Evolutionary conservation across 768 basidiomycete genomes (phyloP).

Genomic region (Amanita phalloides): DNA sequence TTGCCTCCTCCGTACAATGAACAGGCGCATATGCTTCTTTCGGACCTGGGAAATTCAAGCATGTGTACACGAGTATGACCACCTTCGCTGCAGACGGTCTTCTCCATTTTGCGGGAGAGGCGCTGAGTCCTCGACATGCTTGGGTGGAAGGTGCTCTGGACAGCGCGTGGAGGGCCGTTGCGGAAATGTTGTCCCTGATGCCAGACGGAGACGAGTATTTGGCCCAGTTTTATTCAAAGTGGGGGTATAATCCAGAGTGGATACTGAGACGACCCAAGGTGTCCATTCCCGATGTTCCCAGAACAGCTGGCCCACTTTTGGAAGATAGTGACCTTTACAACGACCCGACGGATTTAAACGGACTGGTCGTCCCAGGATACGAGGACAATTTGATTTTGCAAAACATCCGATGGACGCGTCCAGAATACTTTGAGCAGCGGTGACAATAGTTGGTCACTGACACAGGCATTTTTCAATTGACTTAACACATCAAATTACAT

Average conservation of each 20-base stretch:
- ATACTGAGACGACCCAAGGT: neutral
- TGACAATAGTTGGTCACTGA: too few species aligned
- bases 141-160: slow-evolving; percentile 16
- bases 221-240: neutral
- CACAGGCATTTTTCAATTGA: too few species aligned
- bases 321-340: neutral
- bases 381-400: neutral
- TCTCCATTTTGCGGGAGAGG: slow-evolving; percentile 28
- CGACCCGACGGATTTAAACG: neutral
- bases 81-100: slow-evolving; percentile 10
- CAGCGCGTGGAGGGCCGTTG: slow-evolving; percentile 12
- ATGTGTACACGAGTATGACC: slow-evolving; percentile 14
- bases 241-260: neutral
- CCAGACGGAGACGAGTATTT: neutral
- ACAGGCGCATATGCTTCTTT: slow-evolving; percentile 24
- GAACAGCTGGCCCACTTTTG: neutral
- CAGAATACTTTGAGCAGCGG: neutral
- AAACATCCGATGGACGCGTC: neutral
- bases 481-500: too few species aligned
- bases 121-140: slow-evolving; percentile 21
- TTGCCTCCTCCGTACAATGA: neutral
- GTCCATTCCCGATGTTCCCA: neutral
- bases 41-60: slow-evolving; percentile 22
- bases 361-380: neutral
- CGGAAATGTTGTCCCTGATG: slow-evolving; percentile 8